Conservation (phyloP, 2,329 filamentous ascomycete genomes). For the Sclerotinia sclerotiorum region DNA sequence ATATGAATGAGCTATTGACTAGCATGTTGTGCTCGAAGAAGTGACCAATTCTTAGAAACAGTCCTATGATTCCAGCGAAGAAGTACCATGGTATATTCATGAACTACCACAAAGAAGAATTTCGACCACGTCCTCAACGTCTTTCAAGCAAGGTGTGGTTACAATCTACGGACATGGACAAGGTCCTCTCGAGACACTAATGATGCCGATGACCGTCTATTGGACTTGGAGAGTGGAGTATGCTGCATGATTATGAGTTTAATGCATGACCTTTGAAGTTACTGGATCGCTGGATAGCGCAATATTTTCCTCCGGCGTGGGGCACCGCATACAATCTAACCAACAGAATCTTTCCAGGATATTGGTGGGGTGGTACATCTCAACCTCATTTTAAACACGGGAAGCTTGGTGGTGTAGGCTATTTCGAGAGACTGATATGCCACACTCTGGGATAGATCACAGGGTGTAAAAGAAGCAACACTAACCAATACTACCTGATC, state of each 20-base stretch:
- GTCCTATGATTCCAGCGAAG: not conserved
- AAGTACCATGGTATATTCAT: not conserved
- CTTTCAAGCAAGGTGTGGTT: conserved; percentile 14
- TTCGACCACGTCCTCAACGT: not conserved
- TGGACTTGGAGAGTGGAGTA: conserved; percentile 8
- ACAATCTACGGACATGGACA: conserved; percentile 13
- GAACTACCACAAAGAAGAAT: not conserved
- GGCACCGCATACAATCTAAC: conserved; percentile 10
- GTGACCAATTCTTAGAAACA: not conserved
- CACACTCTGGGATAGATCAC: not conserved
- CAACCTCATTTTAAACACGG: not conserved
- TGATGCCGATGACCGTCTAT: not conserved
- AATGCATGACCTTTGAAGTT: not conserved
- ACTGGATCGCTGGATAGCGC: not conserved
- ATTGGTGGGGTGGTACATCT: not conserved
- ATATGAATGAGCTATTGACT: not conserved
- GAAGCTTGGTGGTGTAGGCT: not conserved
- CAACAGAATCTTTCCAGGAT: not conserved
- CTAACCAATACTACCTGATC: not conserved
- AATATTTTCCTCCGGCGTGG: conserved; percentile 2
- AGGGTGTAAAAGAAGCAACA: not conserved
- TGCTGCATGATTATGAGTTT: not conserved
- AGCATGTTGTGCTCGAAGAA: not conserved
- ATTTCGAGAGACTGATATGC: not conserved
- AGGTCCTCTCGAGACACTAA: conserved; percentile 1